These are phyloP conservation scores for Cercospora sojina DNA, from an alignment of 2,329 filamentous ascomycete genomes.

Conservation along the genomic window DNA sequence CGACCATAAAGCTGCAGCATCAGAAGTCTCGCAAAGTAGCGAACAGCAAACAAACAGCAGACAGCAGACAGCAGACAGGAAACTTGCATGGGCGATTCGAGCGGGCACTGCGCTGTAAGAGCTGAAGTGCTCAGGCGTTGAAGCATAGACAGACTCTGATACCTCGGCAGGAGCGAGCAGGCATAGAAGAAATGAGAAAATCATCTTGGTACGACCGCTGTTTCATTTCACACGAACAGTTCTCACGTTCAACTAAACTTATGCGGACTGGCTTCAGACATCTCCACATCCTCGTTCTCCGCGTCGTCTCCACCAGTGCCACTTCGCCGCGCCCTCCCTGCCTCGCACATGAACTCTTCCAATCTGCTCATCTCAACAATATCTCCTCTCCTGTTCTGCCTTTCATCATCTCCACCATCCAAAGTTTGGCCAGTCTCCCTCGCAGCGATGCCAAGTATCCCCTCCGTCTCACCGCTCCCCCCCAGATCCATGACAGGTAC, in stretches of 20 bases:
- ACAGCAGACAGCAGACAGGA: background rate
- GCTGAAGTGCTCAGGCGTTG: background rate
- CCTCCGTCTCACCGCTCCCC: background rate
- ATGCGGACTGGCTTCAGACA: conserved; percentile 6
- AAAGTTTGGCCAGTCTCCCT: background rate
- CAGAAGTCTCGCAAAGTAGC: background rate
- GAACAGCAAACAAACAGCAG: background rate
- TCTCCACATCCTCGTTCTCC: conserved; percentile 3
- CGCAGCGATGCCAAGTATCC: background rate
- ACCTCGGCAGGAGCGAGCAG: background rate
- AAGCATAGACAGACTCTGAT: background rate
- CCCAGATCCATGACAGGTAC: conserved; percentile 43
- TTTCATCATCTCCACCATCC: background rate
- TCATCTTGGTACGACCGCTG: background rate
- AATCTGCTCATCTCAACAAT: background rate
- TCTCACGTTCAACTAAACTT: background rate
- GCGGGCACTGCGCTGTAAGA: background rate
- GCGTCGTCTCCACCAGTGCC: background rate
- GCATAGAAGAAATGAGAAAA: background rate
- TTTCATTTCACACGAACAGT: background rate
- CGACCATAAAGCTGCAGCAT: background rate
- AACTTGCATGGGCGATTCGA: background rate
- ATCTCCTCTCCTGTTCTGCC: background rate
- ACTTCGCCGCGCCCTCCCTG: background rate
- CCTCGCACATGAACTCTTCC: background rate